Evolutionary conservation across 352 stramenopile species (phyloP).

Genomic region (Phytopythium vexans): DNA sequence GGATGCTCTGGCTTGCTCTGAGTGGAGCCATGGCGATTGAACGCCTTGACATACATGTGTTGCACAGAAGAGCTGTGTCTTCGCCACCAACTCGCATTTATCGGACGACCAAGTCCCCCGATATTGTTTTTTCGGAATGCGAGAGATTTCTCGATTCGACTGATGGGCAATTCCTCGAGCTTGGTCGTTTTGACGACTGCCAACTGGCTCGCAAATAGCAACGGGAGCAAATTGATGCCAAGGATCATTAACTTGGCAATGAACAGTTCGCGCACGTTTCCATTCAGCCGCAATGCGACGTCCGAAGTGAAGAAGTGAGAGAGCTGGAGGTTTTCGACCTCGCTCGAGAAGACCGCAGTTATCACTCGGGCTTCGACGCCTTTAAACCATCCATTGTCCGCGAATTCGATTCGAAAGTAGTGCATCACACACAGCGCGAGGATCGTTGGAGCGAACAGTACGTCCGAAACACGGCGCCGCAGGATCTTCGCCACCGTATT

Average conservation of each 20-base stretch:
- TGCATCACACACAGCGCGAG: constrained; percentile 20
- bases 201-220: constrained; percentile 18
- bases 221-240: constrained; percentile 19
- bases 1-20: background rate
- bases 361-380: constrained; percentile 18
- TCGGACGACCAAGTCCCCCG: constrained; percentile 16
- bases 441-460: constrained; percentile 26
- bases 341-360: constrained; percentile 18
- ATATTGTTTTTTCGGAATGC: constrained; percentile 18
- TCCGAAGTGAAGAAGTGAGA: constrained; percentile 17
- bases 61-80: background rate
- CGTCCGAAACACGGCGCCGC: constrained; percentile 23
- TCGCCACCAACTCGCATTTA: too few species aligned
- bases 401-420: constrained; percentile 14
- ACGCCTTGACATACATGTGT: background rate
- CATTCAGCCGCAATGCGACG: constrained; percentile 25
- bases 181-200: background rate
- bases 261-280: constrained; percentile 17
- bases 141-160: constrained; percentile 18
- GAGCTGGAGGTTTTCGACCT: constrained; percentile 14
- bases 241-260: constrained; percentile 26
- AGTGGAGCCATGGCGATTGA: background rate
- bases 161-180: background rate
- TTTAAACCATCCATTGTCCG: constrained; percentile 3
- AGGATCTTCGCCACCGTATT: constrained; percentile 22